Evolutionary conservation across 805 yeast species (phyloP).

Genomic region (Kodamaea lidongshanica): DNA sequence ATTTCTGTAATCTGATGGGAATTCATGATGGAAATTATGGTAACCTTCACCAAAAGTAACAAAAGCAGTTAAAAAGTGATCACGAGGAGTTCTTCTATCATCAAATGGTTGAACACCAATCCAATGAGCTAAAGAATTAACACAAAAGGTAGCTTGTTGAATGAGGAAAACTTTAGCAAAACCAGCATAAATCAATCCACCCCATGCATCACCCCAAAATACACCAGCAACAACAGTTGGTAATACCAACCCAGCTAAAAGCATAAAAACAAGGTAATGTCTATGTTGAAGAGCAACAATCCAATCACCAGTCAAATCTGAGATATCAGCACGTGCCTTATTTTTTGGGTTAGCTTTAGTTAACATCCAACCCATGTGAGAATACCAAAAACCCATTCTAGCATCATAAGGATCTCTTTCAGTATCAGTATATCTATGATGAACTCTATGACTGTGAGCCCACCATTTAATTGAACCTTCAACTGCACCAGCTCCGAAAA

Average conservation of each 20-base stretch:
- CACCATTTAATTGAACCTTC: slow-evolving; percentile 89
- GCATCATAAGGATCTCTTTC: slow-evolving; percentile 82
- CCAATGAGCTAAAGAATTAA: slow-evolving; percentile 82
- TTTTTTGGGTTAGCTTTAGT: slow-evolving; percentile 73
- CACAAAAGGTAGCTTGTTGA: slow-evolving; percentile 84
- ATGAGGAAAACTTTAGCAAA: slow-evolving; percentile 60
- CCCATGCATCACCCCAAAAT: slow-evolving; percentile 38
- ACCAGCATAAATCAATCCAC: slow-evolving; percentile 77
- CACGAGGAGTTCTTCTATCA: slow-evolving; percentile 82
- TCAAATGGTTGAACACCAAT: slow-evolving; percentile 82
- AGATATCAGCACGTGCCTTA: slow-evolving; percentile 75
- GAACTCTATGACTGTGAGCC: slow-evolving; percentile 81
- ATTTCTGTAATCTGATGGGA: slow-evolving; percentile 84
- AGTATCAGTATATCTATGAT: slow-evolving; percentile 83
- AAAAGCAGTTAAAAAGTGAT: slow-evolving; percentile 71
- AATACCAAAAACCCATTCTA: slow-evolving; percentile 74
- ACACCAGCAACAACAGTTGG: slow-evolving; percentile 45
- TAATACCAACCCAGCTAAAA: slow-evolving; percentile 52
- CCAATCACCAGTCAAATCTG: slow-evolving; percentile 72
- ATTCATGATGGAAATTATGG: slow-evolving; percentile 87
- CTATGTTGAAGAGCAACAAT: slow-evolving; percentile 76
- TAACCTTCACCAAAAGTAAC: slow-evolving; percentile 88
- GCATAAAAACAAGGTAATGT: slow-evolving; percentile 61
- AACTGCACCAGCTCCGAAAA: slow-evolving; percentile 77
- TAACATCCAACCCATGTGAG: slow-evolving; percentile 86